Percentiles rank a stretch among this genome's conserved stretches.
Evolutionary conservation across 2,329 filamentous ascomycete species (phyloP).

Genomic region (Phoma sp.): DNA sequence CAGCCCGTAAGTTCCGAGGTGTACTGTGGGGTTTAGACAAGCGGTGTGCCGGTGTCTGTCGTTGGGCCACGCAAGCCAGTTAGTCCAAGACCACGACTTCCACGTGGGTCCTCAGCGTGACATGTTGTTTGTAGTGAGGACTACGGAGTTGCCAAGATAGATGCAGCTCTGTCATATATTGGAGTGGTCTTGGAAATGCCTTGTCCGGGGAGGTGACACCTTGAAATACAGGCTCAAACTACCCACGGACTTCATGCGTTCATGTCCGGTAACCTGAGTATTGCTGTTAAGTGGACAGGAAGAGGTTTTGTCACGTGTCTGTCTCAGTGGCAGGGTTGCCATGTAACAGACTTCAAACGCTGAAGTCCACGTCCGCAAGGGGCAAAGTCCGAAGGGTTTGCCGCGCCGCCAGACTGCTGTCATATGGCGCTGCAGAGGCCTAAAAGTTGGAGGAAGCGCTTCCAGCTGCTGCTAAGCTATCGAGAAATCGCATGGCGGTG

Average conservation of each 20-base stretch:
- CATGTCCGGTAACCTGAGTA: conserved; percentile 37
- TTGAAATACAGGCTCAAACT: conserved; percentile 46
- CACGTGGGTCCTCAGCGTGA: conserved; percentile 5
- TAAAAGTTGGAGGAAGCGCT: conserved; percentile 20
- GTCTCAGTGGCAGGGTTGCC: conserved; percentile 43
- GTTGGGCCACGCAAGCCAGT: conserved; percentile 7
- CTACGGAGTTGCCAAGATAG: conserved; percentile 23
- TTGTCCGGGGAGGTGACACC: conserved; percentile 26
- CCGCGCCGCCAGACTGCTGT: conserved; percentile 21
- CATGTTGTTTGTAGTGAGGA: conserved; percentile 1
- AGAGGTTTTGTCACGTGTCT: conserved; percentile 40
- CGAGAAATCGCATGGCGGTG: conserved; percentile 30
- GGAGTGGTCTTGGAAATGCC: conserved; percentile 29
- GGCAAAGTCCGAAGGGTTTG: conserved; percentile 16
- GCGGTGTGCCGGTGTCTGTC: conserved; percentile 2
- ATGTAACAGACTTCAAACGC: conserved; percentile 50
- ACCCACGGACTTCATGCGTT: conserved; percentile 46
- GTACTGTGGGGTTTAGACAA: not conserved
- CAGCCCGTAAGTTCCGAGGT: not conserved
- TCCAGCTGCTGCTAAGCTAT: conserved; percentile 18
- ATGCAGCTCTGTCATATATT: conserved; percentile 22
- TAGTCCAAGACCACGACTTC: conserved; percentile 1
- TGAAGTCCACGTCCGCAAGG: conserved; percentile 24
- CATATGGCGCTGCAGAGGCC: conserved; percentile 13
- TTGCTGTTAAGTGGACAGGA: conserved; percentile 27